Evolutionary conservation across 2,329 filamentous ascomycete species (phyloP).

Genomic region (Drechslerella dactyloides): DNA sequence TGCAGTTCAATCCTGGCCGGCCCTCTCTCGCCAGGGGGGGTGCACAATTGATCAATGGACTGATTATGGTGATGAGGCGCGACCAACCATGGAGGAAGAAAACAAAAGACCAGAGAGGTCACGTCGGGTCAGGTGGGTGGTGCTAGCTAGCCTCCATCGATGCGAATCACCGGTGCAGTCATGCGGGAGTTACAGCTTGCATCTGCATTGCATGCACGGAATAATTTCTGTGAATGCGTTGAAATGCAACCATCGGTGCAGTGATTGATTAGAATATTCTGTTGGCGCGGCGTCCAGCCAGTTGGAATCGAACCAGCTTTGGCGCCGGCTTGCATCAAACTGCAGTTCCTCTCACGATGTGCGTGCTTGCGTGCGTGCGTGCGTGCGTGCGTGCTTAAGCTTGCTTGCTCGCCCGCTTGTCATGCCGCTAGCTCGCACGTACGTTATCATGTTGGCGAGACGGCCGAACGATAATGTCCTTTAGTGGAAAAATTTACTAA

Average conservation of each 20-base stretch:
- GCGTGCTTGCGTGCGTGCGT: no score
- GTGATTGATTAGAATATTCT: slow-evolving; percentile 11
- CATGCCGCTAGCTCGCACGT: not conserved
- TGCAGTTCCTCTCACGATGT: slow-evolving; percentile 30
- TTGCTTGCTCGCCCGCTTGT: slow-evolving; percentile 10
- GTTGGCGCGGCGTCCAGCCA: not conserved
- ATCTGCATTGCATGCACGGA: slow-evolving; percentile 21
- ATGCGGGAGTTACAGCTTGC: slow-evolving; percentile 41
- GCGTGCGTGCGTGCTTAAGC: no score
- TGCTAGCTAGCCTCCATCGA: not conserved
- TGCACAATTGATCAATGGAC: slow-evolving; percentile 11
- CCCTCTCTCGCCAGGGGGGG: slow-evolving; percentile 6
- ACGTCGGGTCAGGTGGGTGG: slow-evolving; percentile 7
- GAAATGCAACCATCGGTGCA: slow-evolving; percentile 41
- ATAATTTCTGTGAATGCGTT: slow-evolving; percentile 29
- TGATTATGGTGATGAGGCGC: slow-evolving; percentile 26
- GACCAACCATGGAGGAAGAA: not conserved
- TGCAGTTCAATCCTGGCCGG: slow-evolving; percentile 20
- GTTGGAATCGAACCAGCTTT: slow-evolving; percentile 10
- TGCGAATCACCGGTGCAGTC: slow-evolving; percentile 34
- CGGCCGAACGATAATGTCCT: not conserved
- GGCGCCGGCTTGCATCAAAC: slow-evolving; percentile 23
- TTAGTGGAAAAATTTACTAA: not conserved
- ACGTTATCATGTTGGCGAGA: slow-evolving; percentile 13
- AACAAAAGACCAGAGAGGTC: slow-evolving; percentile 16